phyloP scores from a whole-genome alignment of 164 flowering plant species.

The Protea cynaroides region DNA sequence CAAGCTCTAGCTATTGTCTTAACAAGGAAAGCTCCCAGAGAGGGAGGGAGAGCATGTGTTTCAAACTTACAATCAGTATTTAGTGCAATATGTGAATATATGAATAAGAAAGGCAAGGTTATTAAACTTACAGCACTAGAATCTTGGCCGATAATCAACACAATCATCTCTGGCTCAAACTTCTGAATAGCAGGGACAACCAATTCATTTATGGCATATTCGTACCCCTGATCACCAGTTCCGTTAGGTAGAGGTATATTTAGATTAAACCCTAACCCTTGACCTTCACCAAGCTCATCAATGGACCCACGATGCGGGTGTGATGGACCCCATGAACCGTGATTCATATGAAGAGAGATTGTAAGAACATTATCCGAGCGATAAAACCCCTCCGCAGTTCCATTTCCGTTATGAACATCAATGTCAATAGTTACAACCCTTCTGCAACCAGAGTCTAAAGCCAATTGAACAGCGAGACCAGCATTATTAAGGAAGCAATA shows the following conservation, averaged over 20 bases:
- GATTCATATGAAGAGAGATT: conserved; percentile 92
- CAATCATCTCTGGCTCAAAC: conserved; percentile 63
- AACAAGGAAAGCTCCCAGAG: too few relatives aligned
- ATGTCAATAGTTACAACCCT: conserved; percentile 79
- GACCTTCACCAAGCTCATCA: conserved; percentile 80
- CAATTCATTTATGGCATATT: conserved; percentile 55
- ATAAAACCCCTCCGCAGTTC: conserved; percentile 91
- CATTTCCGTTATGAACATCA: conserved; percentile 97
- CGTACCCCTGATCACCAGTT: conserved; percentile 75
- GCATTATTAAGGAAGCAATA: conserved; percentile 96
- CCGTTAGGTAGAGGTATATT: conserved; percentile 92
- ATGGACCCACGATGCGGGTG: conserved; percentile 76
- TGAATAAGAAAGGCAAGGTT: neutral
- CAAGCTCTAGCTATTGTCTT: too few relatives aligned
- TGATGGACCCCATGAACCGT: conserved; percentile 98
- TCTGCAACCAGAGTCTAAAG: conserved; percentile 53
- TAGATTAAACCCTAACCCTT: conserved; percentile 76
- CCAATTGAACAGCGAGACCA: conserved; percentile 74
- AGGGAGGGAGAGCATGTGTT: too few relatives aligned
- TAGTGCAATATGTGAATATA: neutral
- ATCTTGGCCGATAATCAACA: conserved; percentile 83
- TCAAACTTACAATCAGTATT: too few relatives aligned
- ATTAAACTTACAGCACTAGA: conserved; percentile 82
- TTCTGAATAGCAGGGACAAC: conserved; percentile 73
- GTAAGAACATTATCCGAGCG: conserved; percentile 67